These are phyloP conservation scores for Cucurbita maxima DNA, from an alignment of 306 rosid species.

Conservation along the genomic window DNA sequence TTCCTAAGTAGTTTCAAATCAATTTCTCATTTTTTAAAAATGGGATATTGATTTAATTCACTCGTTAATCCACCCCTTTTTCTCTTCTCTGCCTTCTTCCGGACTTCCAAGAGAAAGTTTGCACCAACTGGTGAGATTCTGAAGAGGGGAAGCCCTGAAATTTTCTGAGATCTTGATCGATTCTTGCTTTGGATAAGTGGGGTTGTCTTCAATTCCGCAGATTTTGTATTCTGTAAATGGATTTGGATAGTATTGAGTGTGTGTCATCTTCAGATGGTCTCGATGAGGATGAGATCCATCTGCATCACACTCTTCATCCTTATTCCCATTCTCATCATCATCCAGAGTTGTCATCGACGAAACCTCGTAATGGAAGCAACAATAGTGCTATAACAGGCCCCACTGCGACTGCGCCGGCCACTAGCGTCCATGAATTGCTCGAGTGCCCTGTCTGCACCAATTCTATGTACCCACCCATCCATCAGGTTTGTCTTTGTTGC, in stretches of 20 bases:
- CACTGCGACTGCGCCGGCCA: conserved; percentile 62
- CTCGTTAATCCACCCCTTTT: conserved; percentile 4
- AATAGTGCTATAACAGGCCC: conserved; percentile 26
- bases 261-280: conserved; percentile 66
- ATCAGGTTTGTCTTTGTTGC: conserved; percentile 40
- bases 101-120: background rate
- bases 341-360: conserved; percentile 54
- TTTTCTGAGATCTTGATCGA: background rate
- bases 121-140: background rate
- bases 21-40: too few species aligned
- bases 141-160: background rate
- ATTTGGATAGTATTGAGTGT: conserved; percentile 79
- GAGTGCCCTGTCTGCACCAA: conserved; percentile 95
- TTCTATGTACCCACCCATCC: conserved; percentile 96
- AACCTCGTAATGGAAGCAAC: conserved; percentile 44
- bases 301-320: conserved; percentile 29
- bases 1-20: too few species aligned
- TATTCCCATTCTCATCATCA: conserved; percentile 43
- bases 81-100: conserved; percentile 11
- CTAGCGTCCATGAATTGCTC: conserved; percentile 90
- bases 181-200: conserved; percentile 1
- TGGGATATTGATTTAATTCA: too few species aligned
- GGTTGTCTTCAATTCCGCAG: conserved; percentile 1
- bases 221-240: conserved; percentile 30
- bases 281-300: conserved; percentile 92